Percentiles rank a stretch among this genome's conserved stretches.
Conservation (phyloP, 2,329 filamentous ascomycete genomes). For the Claviceps sp. region DNA sequence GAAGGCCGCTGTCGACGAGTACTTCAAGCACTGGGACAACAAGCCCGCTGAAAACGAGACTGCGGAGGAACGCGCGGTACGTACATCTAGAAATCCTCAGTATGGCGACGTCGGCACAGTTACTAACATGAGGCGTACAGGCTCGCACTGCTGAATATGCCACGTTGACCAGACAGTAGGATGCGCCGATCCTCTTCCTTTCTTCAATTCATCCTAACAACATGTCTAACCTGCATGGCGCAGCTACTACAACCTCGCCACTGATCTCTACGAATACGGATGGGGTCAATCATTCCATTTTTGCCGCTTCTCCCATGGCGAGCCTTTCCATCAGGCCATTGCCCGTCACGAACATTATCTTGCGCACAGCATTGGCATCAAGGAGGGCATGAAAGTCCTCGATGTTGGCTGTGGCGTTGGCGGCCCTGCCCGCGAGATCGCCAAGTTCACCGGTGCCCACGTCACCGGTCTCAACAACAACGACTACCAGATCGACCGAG, state of each 20-base stretch:
- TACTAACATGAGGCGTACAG: conserved; percentile 26
- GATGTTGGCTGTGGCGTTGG: conserved; percentile 97
- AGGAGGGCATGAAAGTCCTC: conserved; percentile 76
- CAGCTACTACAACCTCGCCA: conserved; percentile 95
- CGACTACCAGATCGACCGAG: conserved; percentile 95
- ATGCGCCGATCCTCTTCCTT: conserved; percentile 9
- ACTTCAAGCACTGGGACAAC: conserved; percentile 95
- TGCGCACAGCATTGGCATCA: conserved; percentile 74
- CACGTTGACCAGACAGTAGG: conserved; percentile 81
- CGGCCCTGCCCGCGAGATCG: conserved; percentile 88
- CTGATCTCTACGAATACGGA: conserved; percentile 90
- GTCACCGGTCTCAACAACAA: conserved; percentile 96
- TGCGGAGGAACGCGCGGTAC: conserved; percentile 62
- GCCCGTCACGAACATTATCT: conserved; percentile 97
- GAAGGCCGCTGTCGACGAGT: conserved; percentile 73
- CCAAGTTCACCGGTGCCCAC: conserved; percentile 84
- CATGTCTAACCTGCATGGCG: conserved; percentile 8
- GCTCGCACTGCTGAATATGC: conserved; percentile 79
- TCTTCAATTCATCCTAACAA: too few relatives aligned
- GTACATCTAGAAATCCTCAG: conserved; percentile 12
- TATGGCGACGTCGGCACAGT: too few relatives aligned
- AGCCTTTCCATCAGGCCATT: conserved; percentile 82
- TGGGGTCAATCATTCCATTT: conserved; percentile 98
- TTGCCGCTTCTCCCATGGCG: conserved; percentile 78
- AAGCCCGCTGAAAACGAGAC: conserved; percentile 71